Conservation (phyloP, 2,329 filamentous ascomycete species). For the Pezicula radicicola region DNA sequence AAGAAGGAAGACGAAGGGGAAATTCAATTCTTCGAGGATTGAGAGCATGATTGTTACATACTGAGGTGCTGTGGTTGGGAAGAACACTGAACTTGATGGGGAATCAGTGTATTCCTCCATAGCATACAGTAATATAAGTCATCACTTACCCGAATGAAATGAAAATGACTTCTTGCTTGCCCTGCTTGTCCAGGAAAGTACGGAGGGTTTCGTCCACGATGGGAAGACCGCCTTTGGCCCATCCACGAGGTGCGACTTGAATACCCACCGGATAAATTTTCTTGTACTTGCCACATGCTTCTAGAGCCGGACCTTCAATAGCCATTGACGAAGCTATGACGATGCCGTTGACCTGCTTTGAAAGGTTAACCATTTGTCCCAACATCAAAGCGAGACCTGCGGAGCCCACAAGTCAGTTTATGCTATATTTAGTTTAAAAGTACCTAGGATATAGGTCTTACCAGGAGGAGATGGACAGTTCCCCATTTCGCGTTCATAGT, state of each 20-base stretch:
- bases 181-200: conserved; percentile 1
- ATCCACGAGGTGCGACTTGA: neutral
- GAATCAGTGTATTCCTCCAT: neutral
- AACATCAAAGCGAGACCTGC: neutral
- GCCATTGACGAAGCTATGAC: conserved; percentile 1
- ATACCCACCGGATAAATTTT: conserved; percentile 4
- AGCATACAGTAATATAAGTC: neutral
- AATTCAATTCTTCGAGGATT: neutral
- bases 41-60: neutral
- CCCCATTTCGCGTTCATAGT: conserved; percentile 4
- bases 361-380: neutral
- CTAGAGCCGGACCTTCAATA: neutral
- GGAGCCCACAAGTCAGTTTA: too few relatives aligned
- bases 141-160: conserved; percentile 4
- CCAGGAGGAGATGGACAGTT: conserved; percentile 2
- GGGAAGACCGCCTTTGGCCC: neutral
- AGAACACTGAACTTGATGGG: conserved; percentile 1
- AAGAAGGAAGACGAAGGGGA: conserved; percentile 5
- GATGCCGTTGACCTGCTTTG: conserved; percentile 1
- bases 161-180: neutral
- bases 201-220: conserved; percentile 2
- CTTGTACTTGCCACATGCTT: neutral
- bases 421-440: too few relatives aligned
- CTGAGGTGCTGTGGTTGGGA: conserved; percentile 1
- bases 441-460: neutral